phyloP scores from a whole-genome alignment of 2,329 filamentous ascomycete genomes.

The Alternaria conjuncta region DNA sequence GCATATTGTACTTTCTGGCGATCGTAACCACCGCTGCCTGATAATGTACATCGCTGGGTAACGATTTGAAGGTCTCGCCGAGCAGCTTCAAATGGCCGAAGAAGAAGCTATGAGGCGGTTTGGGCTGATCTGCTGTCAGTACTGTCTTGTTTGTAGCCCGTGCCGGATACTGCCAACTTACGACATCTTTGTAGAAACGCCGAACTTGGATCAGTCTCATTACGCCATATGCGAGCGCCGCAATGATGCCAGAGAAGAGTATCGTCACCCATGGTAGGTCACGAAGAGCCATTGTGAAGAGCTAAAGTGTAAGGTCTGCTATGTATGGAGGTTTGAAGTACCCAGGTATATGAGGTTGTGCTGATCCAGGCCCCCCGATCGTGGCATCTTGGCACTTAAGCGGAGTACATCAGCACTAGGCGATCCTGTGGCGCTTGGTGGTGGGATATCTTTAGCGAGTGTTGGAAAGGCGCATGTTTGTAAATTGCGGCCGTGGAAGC shows the following conservation, averaged over 20 bases:
- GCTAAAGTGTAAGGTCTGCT: background rate
- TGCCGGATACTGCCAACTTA: slow-evolving; percentile 5
- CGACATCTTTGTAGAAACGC: slow-evolving; percentile 31
- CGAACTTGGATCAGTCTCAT: slow-evolving; percentile 29
- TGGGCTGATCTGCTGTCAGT: slow-evolving; percentile 34
- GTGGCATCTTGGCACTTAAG: background rate
- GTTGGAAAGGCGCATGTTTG: background rate
- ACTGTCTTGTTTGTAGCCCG: background rate
- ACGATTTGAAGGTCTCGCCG: slow-evolving; percentile 39
- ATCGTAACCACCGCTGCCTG: slow-evolving; percentile 46
- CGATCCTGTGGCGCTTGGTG: background rate
- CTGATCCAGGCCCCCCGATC: background rate
- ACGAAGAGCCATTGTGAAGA: slow-evolving; percentile 4
- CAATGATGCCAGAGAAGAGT: slow-evolving; percentile 12
- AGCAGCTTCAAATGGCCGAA: slow-evolving; percentile 52
- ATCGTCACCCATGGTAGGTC: slow-evolving; percentile 22
- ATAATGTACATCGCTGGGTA: slow-evolving; percentile 46
- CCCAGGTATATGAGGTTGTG: background rate
- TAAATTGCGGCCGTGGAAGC: background rate
- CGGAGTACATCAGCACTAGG: background rate
- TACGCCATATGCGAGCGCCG: slow-evolving; percentile 25
- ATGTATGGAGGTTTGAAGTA: background rate
- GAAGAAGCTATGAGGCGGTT: slow-evolving; percentile 51
- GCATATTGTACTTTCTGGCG: slow-evolving; percentile 44
- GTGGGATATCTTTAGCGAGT: background rate